Evolutionary conservation across 73 alveolate genomes (phyloP), one percentile per base, ranked within the genome.

Genomic region (Blepharisma japonicum): DNA sequence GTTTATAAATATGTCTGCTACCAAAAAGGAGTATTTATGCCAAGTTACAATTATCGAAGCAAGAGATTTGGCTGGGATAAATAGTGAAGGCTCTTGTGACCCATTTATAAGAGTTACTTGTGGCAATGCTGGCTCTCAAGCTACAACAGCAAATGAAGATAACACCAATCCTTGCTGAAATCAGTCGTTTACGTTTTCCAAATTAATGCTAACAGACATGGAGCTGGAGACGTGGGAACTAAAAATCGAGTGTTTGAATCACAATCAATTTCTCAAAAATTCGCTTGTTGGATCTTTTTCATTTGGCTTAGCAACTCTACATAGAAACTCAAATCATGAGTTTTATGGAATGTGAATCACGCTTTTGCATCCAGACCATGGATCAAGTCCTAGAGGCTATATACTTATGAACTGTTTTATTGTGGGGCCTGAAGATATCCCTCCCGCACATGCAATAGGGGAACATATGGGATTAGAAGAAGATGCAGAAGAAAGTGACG

Each of bases 161-260:
- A 87, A 96, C 47, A 90, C 83, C 71, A 85, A 91, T 38, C 96
- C 96, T 7, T 92, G 87, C 53, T 92, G 95, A 92, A 94, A 94
- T 80, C 87, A 94, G 74, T 87, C 98, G 9, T 92, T 94, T 82
- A 93, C 99, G 4, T 94, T 94, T 79, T 85, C 90, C 14, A 95
- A 89, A 42, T 68, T 94, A 25, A 51, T 68, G 32, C 56, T 94
- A 86, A 92, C 91, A 45, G 74, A 90, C 27, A 81, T 81, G 45
- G 98, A 94, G 51, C 91, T 94, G 7, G 98, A 94, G 79, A 87
- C 94, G n/a, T 83, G 86, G 77, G 99, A 94, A 77, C 83, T 94
- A 7, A 72, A 84, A 56, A 56, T 94, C 23, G 97, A 94, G 79
- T 94, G 81, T n/a, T 86, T 55, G 50, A 97, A 93, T 81, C 77